These are phyloP conservation scores for Trametes versicolor DNA, from an alignment of 1,284 basidiomycete genomes.

Conservation along the genomic window DNA sequence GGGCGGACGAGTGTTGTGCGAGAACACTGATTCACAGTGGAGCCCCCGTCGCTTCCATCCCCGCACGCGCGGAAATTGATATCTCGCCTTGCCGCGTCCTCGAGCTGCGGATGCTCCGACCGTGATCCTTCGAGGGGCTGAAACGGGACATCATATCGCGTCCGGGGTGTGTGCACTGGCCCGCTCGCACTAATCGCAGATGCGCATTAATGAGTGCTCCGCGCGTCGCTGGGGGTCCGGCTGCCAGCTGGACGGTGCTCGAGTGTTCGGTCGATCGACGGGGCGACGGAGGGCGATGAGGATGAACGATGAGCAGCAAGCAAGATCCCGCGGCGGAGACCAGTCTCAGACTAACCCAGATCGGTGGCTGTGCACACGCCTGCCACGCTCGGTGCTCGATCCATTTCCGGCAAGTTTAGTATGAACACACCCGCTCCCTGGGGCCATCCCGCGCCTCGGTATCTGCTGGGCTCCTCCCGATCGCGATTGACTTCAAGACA, in stretches of 20 bases:
- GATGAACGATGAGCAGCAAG: conserved; percentile 20
- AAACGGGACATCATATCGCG: conserved; percentile 1
- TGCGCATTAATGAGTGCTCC: neutral
- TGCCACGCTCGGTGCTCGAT: neutral
- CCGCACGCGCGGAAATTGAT: conserved; percentile 20
- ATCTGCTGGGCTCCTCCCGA: neutral
- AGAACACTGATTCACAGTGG: conserved; percentile 15
- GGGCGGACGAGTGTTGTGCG: conserved; percentile 5
- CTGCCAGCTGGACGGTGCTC: neutral
- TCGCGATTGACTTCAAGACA: neutral
- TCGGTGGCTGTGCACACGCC: conserved; percentile 20
- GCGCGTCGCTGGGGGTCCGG: neutral
- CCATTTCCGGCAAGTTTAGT: conserved; percentile 16
- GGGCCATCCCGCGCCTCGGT: neutral
- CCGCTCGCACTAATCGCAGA: conserved; percentile 13
- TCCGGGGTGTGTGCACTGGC: neutral
- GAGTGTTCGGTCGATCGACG: neutral
- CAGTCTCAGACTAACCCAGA: conserved; percentile 11
- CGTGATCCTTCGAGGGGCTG: conserved; percentile 4
- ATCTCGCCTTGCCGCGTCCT: conserved; percentile 18
- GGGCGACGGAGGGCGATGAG: conserved; percentile 1
- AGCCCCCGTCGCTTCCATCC: conserved; percentile 18
- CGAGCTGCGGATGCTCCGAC: conserved; percentile 13
- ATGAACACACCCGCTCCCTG: conserved; percentile 7
- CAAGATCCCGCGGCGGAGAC: conserved; percentile 13